Conservation (phyloP, 371 early-diverging fungal genomes). For the Mortierella polycephala region DNA sequence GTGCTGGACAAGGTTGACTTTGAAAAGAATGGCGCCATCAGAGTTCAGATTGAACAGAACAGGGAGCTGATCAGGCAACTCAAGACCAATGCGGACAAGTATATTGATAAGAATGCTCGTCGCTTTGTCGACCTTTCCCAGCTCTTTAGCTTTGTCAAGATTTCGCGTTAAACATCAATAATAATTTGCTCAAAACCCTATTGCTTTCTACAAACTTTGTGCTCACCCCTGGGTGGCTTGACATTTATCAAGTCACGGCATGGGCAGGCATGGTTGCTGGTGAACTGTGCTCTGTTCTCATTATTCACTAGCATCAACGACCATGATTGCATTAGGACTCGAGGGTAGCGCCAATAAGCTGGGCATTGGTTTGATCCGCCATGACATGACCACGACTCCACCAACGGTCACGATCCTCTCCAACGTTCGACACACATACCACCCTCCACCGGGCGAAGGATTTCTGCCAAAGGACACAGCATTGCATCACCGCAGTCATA, state of each 20-base stretch:
- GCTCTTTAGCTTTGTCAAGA: conserved; percentile 59
- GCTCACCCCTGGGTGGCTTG: too few species aligned
- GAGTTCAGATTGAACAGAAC: conserved; percentile 39
- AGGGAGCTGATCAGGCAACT: conserved; percentile 42
- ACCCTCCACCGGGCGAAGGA: conserved; percentile 98
- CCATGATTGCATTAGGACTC: conserved; percentile 80
- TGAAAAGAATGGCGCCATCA: conserved; percentile 27
- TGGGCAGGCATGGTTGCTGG: too few species aligned
- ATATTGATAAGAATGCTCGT: conserved; percentile 70
- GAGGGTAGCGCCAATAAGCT: conserved; percentile 99
- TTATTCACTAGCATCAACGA: neutral
- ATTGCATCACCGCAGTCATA: conserved; percentile 91
- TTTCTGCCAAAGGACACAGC: conserved; percentile 98
- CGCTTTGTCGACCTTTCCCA: conserved; percentile 70
- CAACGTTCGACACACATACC: conserved; percentile 96
- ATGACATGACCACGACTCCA: conserved; percentile 62
- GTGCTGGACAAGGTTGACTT: conserved; percentile 34
- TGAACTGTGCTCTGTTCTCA: too few species aligned
- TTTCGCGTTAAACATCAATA: conserved; percentile 7
- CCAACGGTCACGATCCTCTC: conserved; percentile 77
- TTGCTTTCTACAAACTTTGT: too few species aligned
- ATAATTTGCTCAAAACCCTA: neutral
- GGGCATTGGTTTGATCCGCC: conserved; percentile 97
- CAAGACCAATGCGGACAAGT: conserved; percentile 61
- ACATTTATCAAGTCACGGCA: neutral